A percentile compares a stretch with the other conserved stretches of the same genome.
Conservation (phyloP, 2,329 filamentous ascomycete genomes). For the Cladophialophora bantiana region DNA sequence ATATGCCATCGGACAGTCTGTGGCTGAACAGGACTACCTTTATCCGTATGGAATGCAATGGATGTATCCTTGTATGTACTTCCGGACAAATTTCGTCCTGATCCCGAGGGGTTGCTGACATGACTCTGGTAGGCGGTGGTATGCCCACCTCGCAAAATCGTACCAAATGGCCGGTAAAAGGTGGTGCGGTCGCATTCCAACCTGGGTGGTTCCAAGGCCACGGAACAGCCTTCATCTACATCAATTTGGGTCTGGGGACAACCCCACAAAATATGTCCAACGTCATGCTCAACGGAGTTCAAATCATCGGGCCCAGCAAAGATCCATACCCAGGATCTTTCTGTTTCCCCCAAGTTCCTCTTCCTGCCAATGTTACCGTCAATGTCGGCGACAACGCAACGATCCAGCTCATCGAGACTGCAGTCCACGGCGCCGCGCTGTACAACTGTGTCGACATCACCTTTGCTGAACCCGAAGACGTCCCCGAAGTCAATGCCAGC, state of each 20-base stretch:
- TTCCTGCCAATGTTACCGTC: constrained; percentile 74
- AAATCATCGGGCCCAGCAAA: constrained; percentile 81
- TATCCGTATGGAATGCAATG: constrained; percentile 94
- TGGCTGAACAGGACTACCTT: constrained; percentile 52
- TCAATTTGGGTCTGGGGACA: constrained; percentile 88
- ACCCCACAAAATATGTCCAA: constrained; percentile 87
- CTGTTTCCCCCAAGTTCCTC: constrained; percentile 86
- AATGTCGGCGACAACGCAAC: constrained; percentile 87
- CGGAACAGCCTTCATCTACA: constrained; percentile 78
- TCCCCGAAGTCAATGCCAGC: constrained; percentile 74
- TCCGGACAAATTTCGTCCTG: constrained; percentile 12
- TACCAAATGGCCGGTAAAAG: constrained; percentile 87
- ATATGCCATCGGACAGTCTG: constrained; percentile 40
- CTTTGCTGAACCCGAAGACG: constrained; percentile 80
- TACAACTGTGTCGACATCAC: constrained; percentile 94
- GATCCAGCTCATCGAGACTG: constrained; percentile 84
- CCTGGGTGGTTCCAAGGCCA: constrained; percentile 97
- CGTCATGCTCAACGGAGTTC: constrained; percentile 79
- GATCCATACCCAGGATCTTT: constrained; percentile 86
- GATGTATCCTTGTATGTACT: constrained; percentile 85
- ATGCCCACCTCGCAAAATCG: constrained; percentile 78
- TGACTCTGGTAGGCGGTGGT: constrained; percentile 73
- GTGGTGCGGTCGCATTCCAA: constrained; percentile 87
- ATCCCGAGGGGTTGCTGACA: constrained; percentile 14
- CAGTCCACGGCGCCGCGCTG: constrained; percentile 80